Conservation (phyloP, 768 basidiomycete genomes). For the Boletus rubropictus region DNA sequence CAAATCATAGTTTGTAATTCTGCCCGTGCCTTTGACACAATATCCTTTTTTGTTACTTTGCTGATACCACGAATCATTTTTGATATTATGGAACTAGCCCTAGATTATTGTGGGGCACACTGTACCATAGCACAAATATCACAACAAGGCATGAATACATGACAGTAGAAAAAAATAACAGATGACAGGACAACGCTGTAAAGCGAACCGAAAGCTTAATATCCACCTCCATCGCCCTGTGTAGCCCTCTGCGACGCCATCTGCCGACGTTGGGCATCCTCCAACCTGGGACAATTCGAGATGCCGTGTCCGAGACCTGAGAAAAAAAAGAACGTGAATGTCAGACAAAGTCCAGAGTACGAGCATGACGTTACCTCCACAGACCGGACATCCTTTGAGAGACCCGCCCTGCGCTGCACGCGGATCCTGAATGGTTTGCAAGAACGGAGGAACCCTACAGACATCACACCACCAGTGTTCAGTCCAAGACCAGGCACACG, state of each 20-base stretch:
- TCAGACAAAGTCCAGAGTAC: neutral
- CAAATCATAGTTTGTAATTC: too few relatives aligned
- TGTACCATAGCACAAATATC: conserved; percentile 9
- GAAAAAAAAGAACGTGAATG: neutral
- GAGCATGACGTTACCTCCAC: conserved; percentile 60
- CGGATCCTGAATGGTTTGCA: conserved; percentile 86
- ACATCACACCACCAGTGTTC: neutral
- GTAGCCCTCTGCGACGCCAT: conserved; percentile 79
- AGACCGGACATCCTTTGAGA: conserved; percentile 88
- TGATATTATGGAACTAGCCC: neutral
- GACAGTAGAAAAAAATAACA: neutral
- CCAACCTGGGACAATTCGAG: conserved; percentile 93
- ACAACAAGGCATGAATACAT: neutral
- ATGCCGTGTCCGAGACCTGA: conserved; percentile 94
- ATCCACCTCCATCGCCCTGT: conserved; percentile 54
- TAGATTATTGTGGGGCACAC: neutral
- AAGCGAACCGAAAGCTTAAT: conserved; percentile 1
- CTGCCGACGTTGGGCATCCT: conserved; percentile 85
- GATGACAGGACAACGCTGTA: neutral
- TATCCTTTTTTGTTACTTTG: neutral
- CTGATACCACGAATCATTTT: conserved; percentile 10
- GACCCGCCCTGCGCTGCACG: conserved; percentile 72
- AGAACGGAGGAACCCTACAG: conserved; percentile 85
- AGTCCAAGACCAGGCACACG: neutral
- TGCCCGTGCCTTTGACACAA: too few relatives aligned